Percentiles rank a stretch among this genome's conserved stretches.
Evolutionary conservation across 2,329 filamentous ascomycete genomes (phyloP).

Genomic region (Claviceps sp.): DNA sequence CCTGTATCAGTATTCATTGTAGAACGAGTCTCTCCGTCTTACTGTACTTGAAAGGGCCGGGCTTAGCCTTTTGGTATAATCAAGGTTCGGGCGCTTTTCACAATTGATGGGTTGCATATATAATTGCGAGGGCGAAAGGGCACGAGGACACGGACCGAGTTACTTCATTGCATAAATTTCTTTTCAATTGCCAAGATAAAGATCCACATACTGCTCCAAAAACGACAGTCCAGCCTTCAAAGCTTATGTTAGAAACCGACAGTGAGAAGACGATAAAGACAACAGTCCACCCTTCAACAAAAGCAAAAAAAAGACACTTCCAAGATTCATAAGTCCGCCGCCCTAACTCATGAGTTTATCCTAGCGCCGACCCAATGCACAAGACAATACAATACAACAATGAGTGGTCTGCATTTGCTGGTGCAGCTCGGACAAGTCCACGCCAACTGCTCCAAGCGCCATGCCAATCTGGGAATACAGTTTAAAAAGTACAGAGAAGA

Average conservation of each 20-base stretch:
- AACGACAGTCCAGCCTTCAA: not conserved
- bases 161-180: too few relatives aligned
- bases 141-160: too few relatives aligned
- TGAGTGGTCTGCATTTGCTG: not conserved
- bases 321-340: not conserved
- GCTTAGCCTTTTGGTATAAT: too few relatives aligned
- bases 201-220: not conserved
- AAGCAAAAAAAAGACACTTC: not conserved
- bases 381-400: not conserved
- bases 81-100: too few relatives aligned
- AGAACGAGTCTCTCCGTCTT: too few relatives aligned
- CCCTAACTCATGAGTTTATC: not conserved
- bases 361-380: conserved; percentile 1
- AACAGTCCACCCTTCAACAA: not conserved
- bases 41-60: too few relatives aligned
- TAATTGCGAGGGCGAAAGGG: too few relatives aligned
- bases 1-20: too few relatives aligned
- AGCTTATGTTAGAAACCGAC: not conserved
- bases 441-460: not conserved
- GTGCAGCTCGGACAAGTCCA: not conserved
- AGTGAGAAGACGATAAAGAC: too few relatives aligned
- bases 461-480: not conserved
- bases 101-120: too few relatives aligned
- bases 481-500: not conserved
- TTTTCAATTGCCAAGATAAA: not conserved